Evolutionary conservation across 1,139 yeast genomes (phyloP), one percentile per base, ranked within the genome.

Genomic region (Suhomyces choctaworum): DNA sequence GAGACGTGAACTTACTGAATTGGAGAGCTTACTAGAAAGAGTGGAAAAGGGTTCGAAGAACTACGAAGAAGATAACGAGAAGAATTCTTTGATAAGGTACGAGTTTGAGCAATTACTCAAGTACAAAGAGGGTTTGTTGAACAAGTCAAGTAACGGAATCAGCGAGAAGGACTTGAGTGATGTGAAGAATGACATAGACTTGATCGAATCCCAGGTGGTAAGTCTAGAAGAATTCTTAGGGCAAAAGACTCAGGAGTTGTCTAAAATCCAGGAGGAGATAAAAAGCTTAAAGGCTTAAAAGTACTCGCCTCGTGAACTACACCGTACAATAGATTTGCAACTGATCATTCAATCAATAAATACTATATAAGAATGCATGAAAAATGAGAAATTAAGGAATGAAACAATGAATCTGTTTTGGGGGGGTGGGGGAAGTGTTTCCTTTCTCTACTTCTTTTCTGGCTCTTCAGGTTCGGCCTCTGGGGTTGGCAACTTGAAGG

Each of bases 91-190:
- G 54, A 61, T 58, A 44, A 80, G 80, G 48, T 80, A 87, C 49
- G 97, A 92, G 61, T 75, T 82, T 45, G 95, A 88, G 61, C 90
- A 85, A 54, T 65, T 90, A 49, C 72, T 86, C 44, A 83, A 79
- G 47, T 88, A 82, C 58, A 88, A 86, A 29, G 45, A 44, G 30
- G 32, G 29, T 7, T 26, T 29, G 20, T 34, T 37, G 31, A 39
- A 31, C 13, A 39, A 37, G n/a, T 39, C 44, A 0, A 37, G 34
- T 6, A 38, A 39, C n/a, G 34, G 31, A 8, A 46, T 42, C 12
- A 30, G 13, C 22, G 20, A 17, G 7, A 56, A 54, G 30, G 69
- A 66, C 39, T 59, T 75, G 31, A 50, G 57, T 10, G 73, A 66
- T 13, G 71, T 78, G 23, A 62, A 64, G 35, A 75, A 69, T 39